These are phyloP conservation scores for Pythium phragmiticola DNA, from an alignment of 352 stramenopile genomes.

Conservation along the genomic window DNA sequence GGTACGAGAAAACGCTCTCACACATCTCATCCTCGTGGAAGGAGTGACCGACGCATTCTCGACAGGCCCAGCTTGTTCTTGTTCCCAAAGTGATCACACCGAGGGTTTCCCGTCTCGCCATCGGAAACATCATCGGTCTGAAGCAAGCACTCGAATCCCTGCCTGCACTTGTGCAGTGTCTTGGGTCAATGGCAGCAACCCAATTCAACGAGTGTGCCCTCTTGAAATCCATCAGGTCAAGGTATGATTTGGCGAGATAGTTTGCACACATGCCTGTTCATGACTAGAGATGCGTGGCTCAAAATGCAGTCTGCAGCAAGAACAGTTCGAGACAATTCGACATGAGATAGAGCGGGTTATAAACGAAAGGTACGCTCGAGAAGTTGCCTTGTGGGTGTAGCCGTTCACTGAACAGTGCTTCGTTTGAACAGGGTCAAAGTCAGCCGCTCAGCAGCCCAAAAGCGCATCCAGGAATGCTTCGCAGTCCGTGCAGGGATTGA, in stretches of 20 bases:
- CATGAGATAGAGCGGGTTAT: constrained; percentile 70
- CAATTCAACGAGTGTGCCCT: constrained; percentile 36
- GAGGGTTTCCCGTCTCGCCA: constrained; percentile 60
- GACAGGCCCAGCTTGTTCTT: constrained; percentile 70
- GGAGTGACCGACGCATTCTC: background rate
- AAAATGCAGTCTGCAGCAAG: constrained; percentile 8
- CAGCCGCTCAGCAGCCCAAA: constrained; percentile 66
- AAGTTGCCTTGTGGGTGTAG: background rate
- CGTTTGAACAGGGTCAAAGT: constrained; percentile 49
- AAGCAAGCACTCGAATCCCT: constrained; percentile 79
- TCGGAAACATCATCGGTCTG: constrained; percentile 79
- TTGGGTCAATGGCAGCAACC: constrained; percentile 30
- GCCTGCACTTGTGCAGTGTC: constrained; percentile 49
- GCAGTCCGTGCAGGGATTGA: constrained; percentile 78
- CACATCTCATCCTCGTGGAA: background rate
- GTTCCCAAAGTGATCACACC: constrained; percentile 77
- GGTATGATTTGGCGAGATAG: constrained; percentile 30
- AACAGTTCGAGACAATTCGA: constrained; percentile 10
- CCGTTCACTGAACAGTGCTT: background rate
- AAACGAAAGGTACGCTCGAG: constrained; percentile 52
- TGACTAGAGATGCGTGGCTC: background rate
- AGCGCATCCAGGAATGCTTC: constrained; percentile 86
- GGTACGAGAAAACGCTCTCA: constrained; percentile 29
- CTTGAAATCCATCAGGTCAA: constrained; percentile 65
- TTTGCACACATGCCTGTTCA: background rate